phyloP scores from a whole-genome alignment of 192 early-diverging fungal species.

The Podila minutissima region DNA sequence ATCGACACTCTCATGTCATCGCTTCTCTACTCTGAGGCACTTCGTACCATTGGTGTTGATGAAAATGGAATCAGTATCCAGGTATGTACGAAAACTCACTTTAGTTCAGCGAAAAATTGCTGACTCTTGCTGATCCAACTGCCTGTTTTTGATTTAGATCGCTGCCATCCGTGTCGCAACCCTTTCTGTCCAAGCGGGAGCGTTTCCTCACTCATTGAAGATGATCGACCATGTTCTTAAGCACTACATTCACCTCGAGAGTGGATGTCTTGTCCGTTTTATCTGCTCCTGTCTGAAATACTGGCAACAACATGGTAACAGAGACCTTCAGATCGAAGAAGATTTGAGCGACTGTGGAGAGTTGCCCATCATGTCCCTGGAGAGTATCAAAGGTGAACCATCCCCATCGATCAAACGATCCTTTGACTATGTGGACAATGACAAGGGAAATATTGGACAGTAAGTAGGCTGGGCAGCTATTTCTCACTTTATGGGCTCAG shows the following conservation, averaged over 20 bases:
- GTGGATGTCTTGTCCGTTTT: constrained; percentile 2
- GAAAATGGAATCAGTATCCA: constrained; percentile 23
- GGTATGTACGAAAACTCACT: constrained; percentile 6
- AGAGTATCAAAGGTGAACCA: background rate
- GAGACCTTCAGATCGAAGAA: background rate
- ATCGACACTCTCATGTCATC: background rate
- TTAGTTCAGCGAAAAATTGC: background rate
- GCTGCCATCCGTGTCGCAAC: constrained; percentile 2
- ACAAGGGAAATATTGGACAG: background rate
- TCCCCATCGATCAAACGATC: background rate
- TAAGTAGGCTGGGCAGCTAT: background rate
- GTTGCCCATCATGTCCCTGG: background rate
- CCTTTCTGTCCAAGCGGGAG: background rate
- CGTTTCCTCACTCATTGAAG: constrained; percentile 9
- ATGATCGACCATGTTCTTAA: constrained; percentile 10
- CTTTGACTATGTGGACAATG: constrained; percentile 2
- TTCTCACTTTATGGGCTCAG: background rate
- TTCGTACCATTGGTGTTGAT: constrained; percentile 17
- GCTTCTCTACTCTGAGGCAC: constrained; percentile 17
- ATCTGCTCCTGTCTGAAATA: constrained; percentile 6
- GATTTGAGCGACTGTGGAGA: background rate
- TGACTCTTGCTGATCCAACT: background rate
- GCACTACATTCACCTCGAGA: constrained; percentile 21
- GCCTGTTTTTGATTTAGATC: background rate
- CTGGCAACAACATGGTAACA: background rate